A percentile compares a stretch with the other conserved stretches of the same genome.
Evolutionary conservation across 164 flowering plant species (phyloP).

Genomic region (Brasenia schreberi): DNA sequence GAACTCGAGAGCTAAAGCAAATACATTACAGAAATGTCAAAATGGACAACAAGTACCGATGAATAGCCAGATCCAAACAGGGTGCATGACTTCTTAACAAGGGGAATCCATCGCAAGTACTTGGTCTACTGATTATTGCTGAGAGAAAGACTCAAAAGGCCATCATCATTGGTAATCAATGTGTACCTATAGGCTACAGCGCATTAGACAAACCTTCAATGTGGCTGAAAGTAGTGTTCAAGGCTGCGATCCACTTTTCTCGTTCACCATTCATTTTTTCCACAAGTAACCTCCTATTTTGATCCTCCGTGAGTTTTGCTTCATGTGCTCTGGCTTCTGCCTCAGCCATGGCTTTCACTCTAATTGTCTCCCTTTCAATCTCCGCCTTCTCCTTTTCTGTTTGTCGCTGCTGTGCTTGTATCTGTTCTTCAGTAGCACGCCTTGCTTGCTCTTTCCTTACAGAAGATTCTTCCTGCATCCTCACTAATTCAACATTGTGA

Average conservation of each 20-base stretch:
- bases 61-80: no score
- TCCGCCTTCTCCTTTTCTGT: constrained; percentile 90
- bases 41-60: no score
- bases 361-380: constrained; percentile 79
- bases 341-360: constrained; percentile 79
- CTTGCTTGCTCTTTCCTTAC: constrained; percentile 64
- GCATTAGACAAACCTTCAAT: constrained; percentile 55
- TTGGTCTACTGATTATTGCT: no score
- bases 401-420: constrained; percentile 71
- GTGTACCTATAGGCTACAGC: no score
- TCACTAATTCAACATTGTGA: constrained; percentile 72
- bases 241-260: constrained; percentile 97
- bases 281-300: constrained; percentile 65
- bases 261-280: constrained; percentile 72
- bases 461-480: constrained; percentile 87
- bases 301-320: constrained; percentile 81
- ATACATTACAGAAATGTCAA: no score
- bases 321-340: constrained; percentile 95
- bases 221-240: constrained; percentile 85
- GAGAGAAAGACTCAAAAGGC: no score
- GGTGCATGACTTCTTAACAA: no score
- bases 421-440: constrained; percentile 78
- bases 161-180: no score
- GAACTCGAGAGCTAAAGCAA: no score
- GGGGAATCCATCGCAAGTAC: no score